Evolutionary conservation across 2,329 filamentous ascomycete genomes (phyloP).

Genomic region (Harringtonia aguacate): DNA sequence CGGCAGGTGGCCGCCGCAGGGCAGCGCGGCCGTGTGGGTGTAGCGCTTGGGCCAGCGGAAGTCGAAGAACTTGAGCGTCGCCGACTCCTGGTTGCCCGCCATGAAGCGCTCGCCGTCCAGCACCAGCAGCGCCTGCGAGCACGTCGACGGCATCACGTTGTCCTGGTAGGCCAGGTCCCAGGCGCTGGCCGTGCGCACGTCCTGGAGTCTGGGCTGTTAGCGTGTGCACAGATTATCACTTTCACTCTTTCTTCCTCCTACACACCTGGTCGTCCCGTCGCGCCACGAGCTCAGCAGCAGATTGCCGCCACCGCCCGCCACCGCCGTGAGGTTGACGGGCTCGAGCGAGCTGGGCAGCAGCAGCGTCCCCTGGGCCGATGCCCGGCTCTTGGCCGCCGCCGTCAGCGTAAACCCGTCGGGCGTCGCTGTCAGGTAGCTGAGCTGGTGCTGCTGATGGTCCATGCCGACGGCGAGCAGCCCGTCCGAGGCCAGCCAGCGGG

Average conservation of each 20-base stretch:
- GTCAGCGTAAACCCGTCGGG: conserved; percentile 31
- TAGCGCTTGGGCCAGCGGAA: conserved; percentile 39
- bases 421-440: conserved; percentile 34
- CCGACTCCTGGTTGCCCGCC: conserved; percentile 31
- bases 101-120: conserved; percentile 41
- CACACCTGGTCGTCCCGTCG: conserved; percentile 36
- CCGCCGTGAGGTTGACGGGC: conserved; percentile 24
- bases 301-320: conserved; percentile 17
- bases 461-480: conserved; percentile 34
- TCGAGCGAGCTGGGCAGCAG: conserved; percentile 31
- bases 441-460: conserved; percentile 27
- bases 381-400: conserved; percentile 13
- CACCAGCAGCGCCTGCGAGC: conserved; percentile 35
- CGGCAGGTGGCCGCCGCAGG: conserved; percentile 29
- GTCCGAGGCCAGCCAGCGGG: conserved; percentile 35
- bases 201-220: conserved; percentile 27
- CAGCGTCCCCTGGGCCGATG: conserved; percentile 11
- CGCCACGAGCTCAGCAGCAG: conserved; percentile 42
- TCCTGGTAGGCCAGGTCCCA: conserved; percentile 41
- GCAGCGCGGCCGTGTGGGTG: conserved; percentile 34
- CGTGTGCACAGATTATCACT: conserved; percentile 8
- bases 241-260: too few relatives aligned
- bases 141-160: conserved; percentile 32
- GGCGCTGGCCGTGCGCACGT: conserved; percentile 35
- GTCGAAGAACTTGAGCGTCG: conserved; percentile 41